Percentiles rank a stretch among this genome's conserved stretches.
Evolutionary conservation across 306 rosid genomes (phyloP).

Genomic region (Begonia loranthoides): DNA sequence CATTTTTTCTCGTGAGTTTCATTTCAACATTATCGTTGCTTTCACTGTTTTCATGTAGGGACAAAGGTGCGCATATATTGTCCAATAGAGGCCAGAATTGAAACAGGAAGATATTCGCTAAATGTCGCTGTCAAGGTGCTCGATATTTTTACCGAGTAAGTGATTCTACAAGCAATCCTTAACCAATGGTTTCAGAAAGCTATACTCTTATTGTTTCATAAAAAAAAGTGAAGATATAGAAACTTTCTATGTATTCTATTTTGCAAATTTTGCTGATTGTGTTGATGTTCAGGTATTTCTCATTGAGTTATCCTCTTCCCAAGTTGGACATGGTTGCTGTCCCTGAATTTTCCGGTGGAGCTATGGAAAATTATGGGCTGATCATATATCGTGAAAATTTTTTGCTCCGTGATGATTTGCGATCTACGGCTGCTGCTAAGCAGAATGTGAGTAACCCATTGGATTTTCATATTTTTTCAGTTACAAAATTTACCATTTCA

Average conservation of each 20-base stretch:
- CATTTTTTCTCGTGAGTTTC: not conserved
- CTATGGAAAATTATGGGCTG: constrained; percentile 68
- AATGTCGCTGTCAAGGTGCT: constrained; percentile 38
- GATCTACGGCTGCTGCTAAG: constrained; percentile 28
- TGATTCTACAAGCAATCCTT: constrained; percentile 1
- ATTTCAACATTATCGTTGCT: not conserved
- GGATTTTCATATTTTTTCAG: too few species aligned
- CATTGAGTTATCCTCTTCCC: constrained; percentile 33
- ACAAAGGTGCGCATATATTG: constrained; percentile 36
- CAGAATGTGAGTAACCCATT: constrained; percentile 25
- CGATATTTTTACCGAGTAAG: constrained; percentile 30
- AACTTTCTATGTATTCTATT: not conserved
- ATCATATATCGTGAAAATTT: constrained; percentile 39
- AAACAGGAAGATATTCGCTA: constrained; percentile 39
- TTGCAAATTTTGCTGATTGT: not conserved
- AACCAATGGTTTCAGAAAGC: not conserved
- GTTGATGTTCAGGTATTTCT: constrained; percentile 35
- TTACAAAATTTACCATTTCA: too few species aligned
- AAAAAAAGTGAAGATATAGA: too few species aligned
- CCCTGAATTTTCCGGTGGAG: constrained; percentile 48
- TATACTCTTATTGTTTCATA: too few species aligned
- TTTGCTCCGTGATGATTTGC: constrained; percentile 30
- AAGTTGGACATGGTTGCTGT: constrained; percentile 51
- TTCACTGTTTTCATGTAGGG: constrained; percentile 21
- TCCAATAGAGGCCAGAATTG: constrained; percentile 37